These are phyloP conservation scores for Fraxinus velutina DNA, from an alignment of 305 asterid species.

Conservation along the genomic window DNA sequence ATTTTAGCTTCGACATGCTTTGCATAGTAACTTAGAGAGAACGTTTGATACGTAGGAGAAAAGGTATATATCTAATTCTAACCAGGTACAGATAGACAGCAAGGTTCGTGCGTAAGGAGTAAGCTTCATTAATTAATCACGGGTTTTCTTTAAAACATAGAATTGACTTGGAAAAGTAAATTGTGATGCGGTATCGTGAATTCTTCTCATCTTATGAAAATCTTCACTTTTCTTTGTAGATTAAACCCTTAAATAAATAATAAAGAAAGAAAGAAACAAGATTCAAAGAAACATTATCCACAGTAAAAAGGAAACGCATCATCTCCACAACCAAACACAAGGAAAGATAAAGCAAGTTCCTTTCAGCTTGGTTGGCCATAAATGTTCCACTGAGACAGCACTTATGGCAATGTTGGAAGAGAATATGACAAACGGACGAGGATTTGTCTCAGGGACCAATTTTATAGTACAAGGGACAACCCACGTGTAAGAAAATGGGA, in stretches of 20 bases:
- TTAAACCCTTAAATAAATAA: background rate
- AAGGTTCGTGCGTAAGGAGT: background rate
- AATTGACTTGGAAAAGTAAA: conserved; percentile 12
- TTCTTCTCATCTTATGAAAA: background rate
- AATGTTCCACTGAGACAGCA: conserved; percentile 53
- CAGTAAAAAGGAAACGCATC: conserved; percentile 27
- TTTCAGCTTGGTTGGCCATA: conserved; percentile 51
- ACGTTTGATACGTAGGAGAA: background rate
- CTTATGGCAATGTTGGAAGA: conserved; percentile 45
- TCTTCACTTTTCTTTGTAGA: background rate
- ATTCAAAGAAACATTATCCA: conserved; percentile 24
- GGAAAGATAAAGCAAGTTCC: conserved; percentile 30
- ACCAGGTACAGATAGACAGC: background rate
- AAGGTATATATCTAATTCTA: background rate
- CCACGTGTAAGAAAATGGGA: conserved; percentile 47
- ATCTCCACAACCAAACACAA: conserved; percentile 31
- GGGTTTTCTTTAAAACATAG: background rate
- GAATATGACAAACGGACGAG: conserved; percentile 36
- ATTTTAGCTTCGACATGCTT: background rate
- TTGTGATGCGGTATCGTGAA: background rate
- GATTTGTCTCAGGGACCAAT: conserved; percentile 38
- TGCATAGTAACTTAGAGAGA: background rate
- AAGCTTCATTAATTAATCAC: background rate
- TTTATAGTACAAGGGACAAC: conserved; percentile 27
- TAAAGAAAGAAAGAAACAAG: background rate